Base-by-base conservation (phyloP, 2,329 filamentous ascomycete species). In the Cladosporium sp. region DNA sequence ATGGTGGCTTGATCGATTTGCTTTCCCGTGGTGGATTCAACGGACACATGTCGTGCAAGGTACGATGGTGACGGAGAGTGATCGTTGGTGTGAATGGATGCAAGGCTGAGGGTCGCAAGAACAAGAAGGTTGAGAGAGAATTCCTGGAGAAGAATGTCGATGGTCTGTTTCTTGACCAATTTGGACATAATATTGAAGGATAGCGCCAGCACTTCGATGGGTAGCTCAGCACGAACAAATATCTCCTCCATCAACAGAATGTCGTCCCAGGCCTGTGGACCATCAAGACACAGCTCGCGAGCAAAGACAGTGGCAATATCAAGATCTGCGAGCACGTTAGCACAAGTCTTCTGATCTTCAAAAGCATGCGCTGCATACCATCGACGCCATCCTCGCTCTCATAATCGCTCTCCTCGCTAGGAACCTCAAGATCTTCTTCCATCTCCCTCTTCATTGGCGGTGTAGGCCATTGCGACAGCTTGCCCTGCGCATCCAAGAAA, bases 391-490 rank as follows among this genome's bases (percentile, higher is more conserved):
- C 67, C 21, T 61, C 60, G 21, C 60, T 52, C 15, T 70, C 66
- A 21, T 72, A 67, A 38, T 71, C 62, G 57, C 68, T 69, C 34
- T 62, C 58, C 38, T 70, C 69, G 30, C 71, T 67, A 15, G 64
- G 41, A 26, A 71, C 67, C 12, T 73, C 69, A 15, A 68, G 47
- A 4, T 66, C 63, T 32, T 72, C 69, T 21, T 70, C 59, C 10
- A 68, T 30, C 32, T 64, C 66, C 64, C 67, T 64, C 66, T 70
- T 71, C 67, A 67, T 61, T 10, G 71, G 71, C 38, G 75, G 75
- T 18, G 74, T 76, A 4, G 73, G 73, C 55, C 72, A 74, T 38
- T 68, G 67, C n/a, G 74, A 75, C 52, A 77, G 67, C 30, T 60
- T 59, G 55, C 72, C 71, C 66, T 74, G 70, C 6, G 70, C 64